Conservation (phyloP, 2,329 filamentous ascomycete species). For the Colletotrichum spaethianum region DNA sequence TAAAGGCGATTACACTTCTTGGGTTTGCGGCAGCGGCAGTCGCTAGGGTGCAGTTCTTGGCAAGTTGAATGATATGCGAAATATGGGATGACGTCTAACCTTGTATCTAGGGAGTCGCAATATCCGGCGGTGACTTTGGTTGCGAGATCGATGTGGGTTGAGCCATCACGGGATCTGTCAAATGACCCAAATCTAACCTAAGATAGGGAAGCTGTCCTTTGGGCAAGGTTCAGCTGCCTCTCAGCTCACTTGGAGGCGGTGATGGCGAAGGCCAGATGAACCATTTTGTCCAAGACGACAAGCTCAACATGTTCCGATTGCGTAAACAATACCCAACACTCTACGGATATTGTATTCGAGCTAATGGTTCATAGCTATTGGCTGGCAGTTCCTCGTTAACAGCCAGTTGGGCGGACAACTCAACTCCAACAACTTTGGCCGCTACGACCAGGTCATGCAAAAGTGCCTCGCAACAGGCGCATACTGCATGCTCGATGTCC, state of each 20-base stretch:
- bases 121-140: conserved; percentile 64
- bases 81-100: conserved; percentile 31
- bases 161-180: not conserved
- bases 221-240: conserved; percentile 52
- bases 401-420: conserved; percentile 65
- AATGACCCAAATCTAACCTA: not conserved
- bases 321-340: conserved; percentile 44
- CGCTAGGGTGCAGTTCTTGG: conserved; percentile 41
- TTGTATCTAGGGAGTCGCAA: conserved; percentile 54
- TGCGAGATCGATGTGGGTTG: conserved; percentile 59
- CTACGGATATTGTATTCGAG: not conserved
- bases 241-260: conserved; percentile 49
- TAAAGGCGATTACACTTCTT: conserved; percentile 33
- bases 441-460: conserved; percentile 70
- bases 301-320: conserved; percentile 67
- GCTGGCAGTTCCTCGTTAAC: conserved; percentile 73
- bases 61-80: conserved; percentile 24
- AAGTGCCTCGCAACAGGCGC: conserved; percentile 70
- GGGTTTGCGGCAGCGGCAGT: conserved; percentile 32
- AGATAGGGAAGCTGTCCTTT: conserved; percentile 56
- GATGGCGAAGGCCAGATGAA: conserved; percentile 67
- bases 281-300: conserved; percentile 66
- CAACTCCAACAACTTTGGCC: conserved; percentile 61
- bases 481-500: conserved; percentile 71
- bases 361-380: conserved; percentile 56